These are phyloP conservation scores for Micromonas commoda DNA, from an alignment of 139 green algal species.

Conservation along the genomic window DNA sequence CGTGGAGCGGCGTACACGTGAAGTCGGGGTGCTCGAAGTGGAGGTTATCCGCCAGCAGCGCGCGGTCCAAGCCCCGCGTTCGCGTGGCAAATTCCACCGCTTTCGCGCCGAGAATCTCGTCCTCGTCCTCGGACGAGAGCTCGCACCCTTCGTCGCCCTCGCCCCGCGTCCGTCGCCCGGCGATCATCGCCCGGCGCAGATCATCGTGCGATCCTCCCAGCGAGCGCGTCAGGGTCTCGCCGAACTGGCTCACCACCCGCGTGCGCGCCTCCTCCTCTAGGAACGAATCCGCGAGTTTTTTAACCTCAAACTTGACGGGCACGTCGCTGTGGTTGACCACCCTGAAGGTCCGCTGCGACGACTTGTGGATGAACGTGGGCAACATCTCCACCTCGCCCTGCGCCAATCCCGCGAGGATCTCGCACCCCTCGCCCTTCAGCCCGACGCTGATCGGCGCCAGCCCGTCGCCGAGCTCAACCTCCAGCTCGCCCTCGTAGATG, in stretches of 20 bases:
- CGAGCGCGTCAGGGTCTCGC: not conserved
- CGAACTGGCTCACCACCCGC: not conserved
- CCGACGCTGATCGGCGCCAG: conserved; percentile 33
- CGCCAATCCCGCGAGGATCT: conserved; percentile 56
- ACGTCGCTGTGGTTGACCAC: conserved; percentile 42
- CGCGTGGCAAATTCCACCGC: not conserved
- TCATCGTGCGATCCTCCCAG: not conserved
- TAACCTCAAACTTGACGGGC: conserved; percentile 42
- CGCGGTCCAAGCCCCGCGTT: not conserved
- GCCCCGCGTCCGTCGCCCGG: too few species aligned
- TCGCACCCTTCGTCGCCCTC: conserved; percentile 16
- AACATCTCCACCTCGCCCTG: conserved; percentile 42
- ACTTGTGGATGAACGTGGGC: conserved; percentile 64
- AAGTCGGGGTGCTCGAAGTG: conserved; percentile 46
- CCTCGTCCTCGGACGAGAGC: conserved; percentile 44
- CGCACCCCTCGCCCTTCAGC: conserved; percentile 44
- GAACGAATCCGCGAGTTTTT: conserved; percentile 29
- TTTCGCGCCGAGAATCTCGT: conserved; percentile 18
- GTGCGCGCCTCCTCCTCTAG: conserved; percentile 11
- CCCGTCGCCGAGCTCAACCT: conserved; percentile 50
- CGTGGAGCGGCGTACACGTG: conserved; percentile 45
- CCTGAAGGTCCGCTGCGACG: conserved; percentile 57
- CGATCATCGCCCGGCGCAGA: too few species aligned
- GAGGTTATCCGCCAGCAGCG: not conserved
- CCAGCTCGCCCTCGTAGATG: conserved; percentile 46